Conservation (phyloP, 768 basidiomycete species). For the Boletus subcaerulescens region DNA sequence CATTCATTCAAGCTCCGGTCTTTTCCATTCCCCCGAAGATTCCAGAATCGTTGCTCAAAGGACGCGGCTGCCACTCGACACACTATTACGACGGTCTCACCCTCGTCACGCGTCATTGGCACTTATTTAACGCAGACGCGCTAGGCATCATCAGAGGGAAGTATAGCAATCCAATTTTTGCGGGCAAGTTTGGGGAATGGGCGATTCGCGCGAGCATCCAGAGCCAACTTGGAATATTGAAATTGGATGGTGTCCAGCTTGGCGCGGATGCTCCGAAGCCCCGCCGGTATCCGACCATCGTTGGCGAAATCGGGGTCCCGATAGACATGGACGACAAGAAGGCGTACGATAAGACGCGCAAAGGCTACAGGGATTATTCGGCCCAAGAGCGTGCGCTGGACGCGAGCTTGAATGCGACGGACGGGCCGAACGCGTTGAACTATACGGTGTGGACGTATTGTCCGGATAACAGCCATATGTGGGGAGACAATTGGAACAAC, state of each 20-base stretch:
- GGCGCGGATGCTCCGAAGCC: constrained; percentile 30
- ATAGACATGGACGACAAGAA: constrained; percentile 90
- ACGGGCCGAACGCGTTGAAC: constrained; percentile 71
- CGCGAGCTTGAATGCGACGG: constrained; percentile 74
- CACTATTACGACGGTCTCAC: constrained; percentile 98
- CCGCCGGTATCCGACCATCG: constrained; percentile 72
- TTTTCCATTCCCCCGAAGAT: constrained; percentile 74
- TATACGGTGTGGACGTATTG: constrained; percentile 92
- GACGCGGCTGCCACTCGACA: constrained; percentile 69
- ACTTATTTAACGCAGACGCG: constrained; percentile 94
- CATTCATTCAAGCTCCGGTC: constrained; percentile 91
- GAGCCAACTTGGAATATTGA: constrained; percentile 77
- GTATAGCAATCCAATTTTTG: constrained; percentile 63
- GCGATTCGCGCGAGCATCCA: constrained; percentile 81
- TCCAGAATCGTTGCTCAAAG: constrained; percentile 53
- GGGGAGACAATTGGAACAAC: constrained; percentile 97
- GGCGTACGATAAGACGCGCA: constrained; percentile 57
- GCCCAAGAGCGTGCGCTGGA: constrained; percentile 83
- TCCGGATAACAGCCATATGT: constrained; percentile 75
- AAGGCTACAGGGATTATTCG: constrained; percentile 70
- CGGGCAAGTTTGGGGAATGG: constrained; percentile 76
- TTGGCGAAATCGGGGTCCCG: constrained; percentile 95
- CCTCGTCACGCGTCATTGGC: constrained; percentile 88
- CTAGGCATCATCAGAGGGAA: constrained; percentile 87
- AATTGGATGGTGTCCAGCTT: constrained; percentile 66